A percentile compares a stretch with the other conserved stretches of the same genome.
phyloP scores from a whole-genome alignment of 768 basidiomycete genomes.

The Tricholoma hemisulphureum region DNA sequence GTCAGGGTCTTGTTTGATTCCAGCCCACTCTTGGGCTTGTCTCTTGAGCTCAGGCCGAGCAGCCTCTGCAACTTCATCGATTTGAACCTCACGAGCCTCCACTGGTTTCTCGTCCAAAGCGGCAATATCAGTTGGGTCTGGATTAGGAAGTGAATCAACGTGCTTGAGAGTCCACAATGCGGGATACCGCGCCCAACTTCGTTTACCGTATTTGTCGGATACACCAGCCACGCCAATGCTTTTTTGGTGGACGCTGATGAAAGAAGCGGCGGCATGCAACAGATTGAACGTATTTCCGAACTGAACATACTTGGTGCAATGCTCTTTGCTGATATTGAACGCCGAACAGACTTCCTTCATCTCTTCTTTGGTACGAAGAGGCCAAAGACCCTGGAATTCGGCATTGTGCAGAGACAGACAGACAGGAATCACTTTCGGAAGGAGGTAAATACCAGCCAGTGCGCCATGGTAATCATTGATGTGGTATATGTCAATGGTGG shows the following conservation, averaged over 20 bases:
- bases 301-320: conserved; percentile 96
- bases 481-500: conserved; percentile 91
- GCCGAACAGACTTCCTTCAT: conserved; percentile 99
- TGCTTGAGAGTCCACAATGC: conserved; percentile 95
- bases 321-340: conserved; percentile 95
- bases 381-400: conserved; percentile 97
- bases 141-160: conserved; percentile 93
- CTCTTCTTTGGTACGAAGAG: conserved; percentile 93
- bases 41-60: conserved; percentile 88
- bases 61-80: conserved; percentile 83
- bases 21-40: conserved; percentile 94
- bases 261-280: conserved; percentile 89
- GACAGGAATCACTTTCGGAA: conserved; percentile 86
- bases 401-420: conserved; percentile 95
- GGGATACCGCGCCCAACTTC: conserved; percentile 94
- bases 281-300: conserved; percentile 98
- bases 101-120: conserved; percentile 81
- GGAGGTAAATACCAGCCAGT: conserved; percentile 84
- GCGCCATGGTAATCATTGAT: conserved; percentile 96
- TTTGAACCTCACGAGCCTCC: conserved; percentile 65
- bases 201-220: conserved; percentile 97
- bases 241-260: conserved; percentile 91
- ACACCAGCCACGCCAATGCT: conserved; percentile 93
- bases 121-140: conserved; percentile 92
- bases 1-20: conserved; percentile 85